Evolutionary conservation across 2,329 filamentous ascomycete species (phyloP).

Genomic region (Hypoxylon sp.): DNA sequence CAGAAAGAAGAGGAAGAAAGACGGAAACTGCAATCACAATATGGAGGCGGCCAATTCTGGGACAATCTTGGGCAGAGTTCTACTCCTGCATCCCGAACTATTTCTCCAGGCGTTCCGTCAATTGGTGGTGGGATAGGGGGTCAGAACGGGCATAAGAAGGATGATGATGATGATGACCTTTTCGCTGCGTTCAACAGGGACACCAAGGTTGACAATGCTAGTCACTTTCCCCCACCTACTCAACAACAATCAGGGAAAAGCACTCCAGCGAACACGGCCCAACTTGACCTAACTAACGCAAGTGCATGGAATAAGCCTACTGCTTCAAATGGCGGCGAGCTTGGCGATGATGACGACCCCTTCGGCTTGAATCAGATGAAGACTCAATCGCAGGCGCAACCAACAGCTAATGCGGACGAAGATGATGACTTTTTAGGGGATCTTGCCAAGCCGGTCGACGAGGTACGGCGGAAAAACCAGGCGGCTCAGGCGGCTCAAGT

Average conservation of each 20-base stretch:
- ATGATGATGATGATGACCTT: slow-evolving; percentile 73
- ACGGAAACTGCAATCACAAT: slow-evolving; percentile 81
- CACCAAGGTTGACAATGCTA: slow-evolving; percentile 77
- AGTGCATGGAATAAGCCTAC: slow-evolving; percentile 65
- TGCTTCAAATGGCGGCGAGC: slow-evolving; percentile 53
- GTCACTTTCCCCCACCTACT: slow-evolving; percentile 72
- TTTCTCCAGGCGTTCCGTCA: slow-evolving; percentile 60
- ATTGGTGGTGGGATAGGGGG: slow-evolving; percentile 49
- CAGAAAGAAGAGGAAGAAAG: slow-evolving; percentile 81
- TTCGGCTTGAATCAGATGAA: slow-evolving; percentile 83
- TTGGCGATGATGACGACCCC: slow-evolving; percentile 81
- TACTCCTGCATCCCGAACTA: slow-evolving; percentile 63
- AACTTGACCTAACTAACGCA: slow-evolving; percentile 68
- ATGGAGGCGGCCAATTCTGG: slow-evolving; percentile 83
- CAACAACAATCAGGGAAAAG: slow-evolving; percentile 58
- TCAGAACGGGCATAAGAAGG: slow-evolving; percentile 53
- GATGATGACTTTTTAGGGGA: slow-evolving; percentile 78
- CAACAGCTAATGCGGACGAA: slow-evolving; percentile 57
- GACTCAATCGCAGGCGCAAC: slow-evolving; percentile 50
- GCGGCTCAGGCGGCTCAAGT: slow-evolving; percentile 55
- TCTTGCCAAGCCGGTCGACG: slow-evolving; percentile 74
- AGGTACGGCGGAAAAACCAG: slow-evolving; percentile 67
- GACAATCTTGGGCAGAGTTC: slow-evolving; percentile 74
- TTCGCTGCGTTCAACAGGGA: slow-evolving; percentile 77
- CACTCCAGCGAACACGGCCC: slow-evolving; percentile 62